Evolutionary conservation across 805 yeast genomes (phyloP), one percentile per base, ranked within the genome.

Genomic region (Vanderwaltozyma polyspora): DNA sequence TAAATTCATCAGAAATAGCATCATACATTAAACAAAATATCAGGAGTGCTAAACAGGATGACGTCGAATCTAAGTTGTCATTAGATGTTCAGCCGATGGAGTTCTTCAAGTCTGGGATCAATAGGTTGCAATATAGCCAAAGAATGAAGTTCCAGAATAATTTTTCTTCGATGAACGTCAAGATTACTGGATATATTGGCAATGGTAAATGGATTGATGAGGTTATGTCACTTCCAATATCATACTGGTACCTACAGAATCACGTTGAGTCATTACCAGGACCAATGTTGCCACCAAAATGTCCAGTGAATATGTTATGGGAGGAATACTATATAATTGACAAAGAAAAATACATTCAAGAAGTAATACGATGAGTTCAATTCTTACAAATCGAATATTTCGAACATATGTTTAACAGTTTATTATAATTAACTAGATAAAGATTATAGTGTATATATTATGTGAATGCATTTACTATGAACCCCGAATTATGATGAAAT

Each of bases 221-320:
- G 12, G 17, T 23, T 12, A 17, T 38, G 7, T 32, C 39, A 9
- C 36, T 19, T 3, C 33, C 44, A 4, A 17, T 35, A 8, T 16
- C 32, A 22, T 23, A 34, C 28, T 39, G 43, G 44, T 45, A 45
- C 25, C 21, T 41, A 22, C 43, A 36, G 34, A 36, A 39, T 5
- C 34, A 34, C 17, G 32, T 41, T 6, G 21, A 28, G 6, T 26
- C 49, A 15, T 21, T 45, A 11, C 29, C 36, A 4, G 28, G 42
- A 6, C 51, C 51, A 9, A 31, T 24, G 12, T 9, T 42, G 22
- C 51, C 49, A 2, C 51, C 51, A 12, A 47, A 47, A 36, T 47
- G 51, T 21, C 51, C 51, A 0, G 35, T 27, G 8, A 42, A 43
- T 29, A 42, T 47, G 43, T 30, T 47, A 13, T 44, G 48, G 48